Evolutionary conservation across 176 grass and related monocot genomes (phyloP).

Genomic region (Canna indica): DNA sequence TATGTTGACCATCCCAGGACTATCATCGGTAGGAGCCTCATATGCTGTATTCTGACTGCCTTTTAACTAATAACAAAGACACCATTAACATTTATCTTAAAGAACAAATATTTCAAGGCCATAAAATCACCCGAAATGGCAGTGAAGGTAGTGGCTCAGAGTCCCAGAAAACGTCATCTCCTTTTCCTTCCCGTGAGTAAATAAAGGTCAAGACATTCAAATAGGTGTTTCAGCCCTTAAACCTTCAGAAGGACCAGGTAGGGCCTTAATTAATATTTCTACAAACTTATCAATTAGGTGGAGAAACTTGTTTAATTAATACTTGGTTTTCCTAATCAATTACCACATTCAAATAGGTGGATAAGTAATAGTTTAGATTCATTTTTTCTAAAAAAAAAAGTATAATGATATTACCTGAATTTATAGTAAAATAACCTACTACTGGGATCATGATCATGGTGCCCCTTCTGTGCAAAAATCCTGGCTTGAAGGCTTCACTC

Average conservation of each 20-base stretch:
- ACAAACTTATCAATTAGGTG: slow-evolving; percentile 83
- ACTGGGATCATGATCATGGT: neutral
- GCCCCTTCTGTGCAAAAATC: neutral
- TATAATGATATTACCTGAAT: neutral
- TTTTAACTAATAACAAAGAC: neutral
- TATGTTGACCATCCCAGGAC: neutral
- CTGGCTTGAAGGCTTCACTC: neutral
- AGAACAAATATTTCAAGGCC: slow-evolving; percentile 20
- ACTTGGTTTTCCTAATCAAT: neutral
- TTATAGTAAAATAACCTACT: slow-evolving; percentile 1
- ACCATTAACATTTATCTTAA: neutral
- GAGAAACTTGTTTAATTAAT: slow-evolving; percentile 65
- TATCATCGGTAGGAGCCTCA: neutral
- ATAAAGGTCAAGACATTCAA: slow-evolving; percentile 96
- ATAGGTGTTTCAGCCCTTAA: slow-evolving; percentile 91
- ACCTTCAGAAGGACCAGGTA: slow-evolving; percentile 79
- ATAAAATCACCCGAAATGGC: slow-evolving; percentile 78
- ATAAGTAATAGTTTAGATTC: neutral
- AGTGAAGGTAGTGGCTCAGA: slow-evolving; percentile 65
- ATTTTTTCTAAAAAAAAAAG: neutral
- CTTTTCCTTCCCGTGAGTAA: slow-evolving; percentile 84
- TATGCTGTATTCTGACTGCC: neutral
- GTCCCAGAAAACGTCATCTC: slow-evolving; percentile 69
- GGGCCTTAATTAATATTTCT: slow-evolving; percentile 63
- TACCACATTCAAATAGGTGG: neutral